phyloP scores from a whole-genome alignment of 805 yeast genomes.

The Ogataea trehalophila region DNA sequence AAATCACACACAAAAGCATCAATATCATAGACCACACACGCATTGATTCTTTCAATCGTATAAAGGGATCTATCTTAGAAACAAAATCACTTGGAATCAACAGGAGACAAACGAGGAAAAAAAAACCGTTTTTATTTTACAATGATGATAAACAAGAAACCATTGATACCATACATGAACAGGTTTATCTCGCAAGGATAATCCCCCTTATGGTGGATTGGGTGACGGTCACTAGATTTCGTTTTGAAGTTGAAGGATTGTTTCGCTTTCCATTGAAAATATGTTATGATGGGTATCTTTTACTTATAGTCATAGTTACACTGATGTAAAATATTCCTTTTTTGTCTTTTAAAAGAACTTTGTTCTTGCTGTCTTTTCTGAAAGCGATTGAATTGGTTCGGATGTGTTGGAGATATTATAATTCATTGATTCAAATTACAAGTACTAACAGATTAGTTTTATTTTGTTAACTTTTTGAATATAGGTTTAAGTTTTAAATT shows the following conservation, averaged over 20 bases:
- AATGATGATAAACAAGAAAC: slow-evolving; percentile 27
- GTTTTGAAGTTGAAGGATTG: slow-evolving; percentile 31
- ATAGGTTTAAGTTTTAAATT: no score
- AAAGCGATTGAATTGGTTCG: neutral
- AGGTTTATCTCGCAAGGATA: slow-evolving; percentile 12
- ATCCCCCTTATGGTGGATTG: slow-evolving; percentile 4
- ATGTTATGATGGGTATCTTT: slow-evolving; percentile 60
- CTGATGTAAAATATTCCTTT: slow-evolving; percentile 40
- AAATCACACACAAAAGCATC: no score
- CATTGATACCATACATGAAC: slow-evolving; percentile 30
- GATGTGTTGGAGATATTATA: no score
- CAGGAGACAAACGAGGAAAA: no score
- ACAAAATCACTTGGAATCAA: no score
- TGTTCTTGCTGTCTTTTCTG: neutral
- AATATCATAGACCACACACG: no score
- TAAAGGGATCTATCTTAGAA: no score
- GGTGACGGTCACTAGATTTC: slow-evolving; percentile 17
- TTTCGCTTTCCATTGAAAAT: slow-evolving; percentile 32
- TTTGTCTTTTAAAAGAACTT: no score
- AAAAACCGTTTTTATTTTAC: neutral
- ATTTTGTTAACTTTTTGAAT: no score
- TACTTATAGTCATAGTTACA: slow-evolving; percentile 74
- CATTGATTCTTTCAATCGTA: no score
- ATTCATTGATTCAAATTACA: neutral
- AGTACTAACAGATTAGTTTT: neutral